phyloP scores from a whole-genome alignment of 805 yeast species.

The Candida cerambycidarum region DNA sequence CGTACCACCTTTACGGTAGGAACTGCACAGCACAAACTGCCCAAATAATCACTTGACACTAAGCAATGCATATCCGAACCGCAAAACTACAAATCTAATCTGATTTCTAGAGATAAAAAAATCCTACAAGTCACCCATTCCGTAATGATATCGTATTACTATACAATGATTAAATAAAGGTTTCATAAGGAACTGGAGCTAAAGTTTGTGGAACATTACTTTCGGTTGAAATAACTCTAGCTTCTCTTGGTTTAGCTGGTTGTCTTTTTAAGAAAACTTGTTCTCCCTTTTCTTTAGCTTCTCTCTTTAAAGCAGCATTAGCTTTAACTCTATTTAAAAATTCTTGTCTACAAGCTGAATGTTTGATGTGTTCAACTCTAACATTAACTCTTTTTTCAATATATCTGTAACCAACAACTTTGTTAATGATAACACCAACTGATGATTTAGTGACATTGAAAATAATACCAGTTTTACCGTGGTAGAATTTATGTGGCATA shows the following conservation, averaged over 20 bases:
- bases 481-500: slow-evolving; percentile 99
- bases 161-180: slow-evolving; percentile 74
- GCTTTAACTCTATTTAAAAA: slow-evolving; percentile 97
- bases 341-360: slow-evolving; percentile 99
- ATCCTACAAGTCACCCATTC: background rate
- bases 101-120: no score
- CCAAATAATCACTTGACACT: no score
- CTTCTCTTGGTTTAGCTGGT: slow-evolving; percentile 96
- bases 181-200: slow-evolving; percentile 99
- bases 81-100: background rate
- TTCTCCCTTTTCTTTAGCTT: slow-evolving; percentile 94
- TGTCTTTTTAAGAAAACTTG: slow-evolving; percentile 93
- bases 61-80: no score
- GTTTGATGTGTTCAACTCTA: slow-evolving; percentile 98
- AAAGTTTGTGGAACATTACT: slow-evolving; percentile 91
- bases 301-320: slow-evolving; percentile 90
- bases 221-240: slow-evolving; percentile 79
- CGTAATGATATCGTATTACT: slow-evolving; percentile 3
- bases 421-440: slow-evolving; percentile 97
- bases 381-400: slow-evolving; percentile 97
- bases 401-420: slow-evolving; percentile 99
- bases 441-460: slow-evolving; percentile 98
- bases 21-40: no score
- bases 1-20: no score
- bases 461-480: slow-evolving; percentile 99